A percentile compares a stretch with the other conserved stretches of the same genome.
phyloP scores from a whole-genome alignment of 805 yeast species.

The Spathaspora gorwiae region DNA sequence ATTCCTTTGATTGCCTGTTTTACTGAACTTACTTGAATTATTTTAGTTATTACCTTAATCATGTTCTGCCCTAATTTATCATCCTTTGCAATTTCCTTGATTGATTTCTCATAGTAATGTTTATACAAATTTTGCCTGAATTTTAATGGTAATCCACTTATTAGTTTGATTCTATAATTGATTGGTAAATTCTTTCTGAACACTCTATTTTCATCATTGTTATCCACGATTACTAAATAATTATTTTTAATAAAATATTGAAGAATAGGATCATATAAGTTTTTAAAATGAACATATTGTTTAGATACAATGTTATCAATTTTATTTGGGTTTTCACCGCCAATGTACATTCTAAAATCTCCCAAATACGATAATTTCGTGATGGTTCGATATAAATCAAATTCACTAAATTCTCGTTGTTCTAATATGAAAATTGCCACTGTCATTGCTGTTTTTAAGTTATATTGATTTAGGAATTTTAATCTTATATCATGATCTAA shows the following conservation, averaged over 20 bases:
- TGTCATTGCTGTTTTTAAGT: slow-evolving; percentile 73
- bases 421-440: slow-evolving; percentile 54
- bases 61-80: slow-evolving; percentile 19
- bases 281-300: slow-evolving; percentile 65
- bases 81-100: slow-evolving; percentile 41
- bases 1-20: slow-evolving; percentile 80
- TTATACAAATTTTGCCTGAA: slow-evolving; percentile 42
- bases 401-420: slow-evolving; percentile 44
- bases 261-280: slow-evolving; percentile 65
- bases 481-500: slow-evolving; percentile 59
- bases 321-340: slow-evolving; percentile 91
- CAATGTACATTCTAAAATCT: slow-evolving; percentile 77
- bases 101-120: slow-evolving; percentile 22
- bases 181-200: slow-evolving; percentile 11
- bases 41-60: slow-evolving; percentile 20
- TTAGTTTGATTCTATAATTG: slow-evolving; percentile 20
- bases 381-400: slow-evolving; percentile 69
- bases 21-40: slow-evolving; percentile 66
- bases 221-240: slow-evolving; percentile 13
- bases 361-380: slow-evolving; percentile 84
- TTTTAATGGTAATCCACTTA: slow-evolving; percentile 43
- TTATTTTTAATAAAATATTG: slow-evolving; percentile 18
- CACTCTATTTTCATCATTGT: slow-evolving; percentile 8
- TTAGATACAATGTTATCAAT: slow-evolving; percentile 78
- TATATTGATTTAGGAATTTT: slow-evolving; percentile 66